Evolutionary conservation across 2,329 filamentous ascomycete genomes (phyloP).

Genomic region (Tolypocladium album): DNA sequence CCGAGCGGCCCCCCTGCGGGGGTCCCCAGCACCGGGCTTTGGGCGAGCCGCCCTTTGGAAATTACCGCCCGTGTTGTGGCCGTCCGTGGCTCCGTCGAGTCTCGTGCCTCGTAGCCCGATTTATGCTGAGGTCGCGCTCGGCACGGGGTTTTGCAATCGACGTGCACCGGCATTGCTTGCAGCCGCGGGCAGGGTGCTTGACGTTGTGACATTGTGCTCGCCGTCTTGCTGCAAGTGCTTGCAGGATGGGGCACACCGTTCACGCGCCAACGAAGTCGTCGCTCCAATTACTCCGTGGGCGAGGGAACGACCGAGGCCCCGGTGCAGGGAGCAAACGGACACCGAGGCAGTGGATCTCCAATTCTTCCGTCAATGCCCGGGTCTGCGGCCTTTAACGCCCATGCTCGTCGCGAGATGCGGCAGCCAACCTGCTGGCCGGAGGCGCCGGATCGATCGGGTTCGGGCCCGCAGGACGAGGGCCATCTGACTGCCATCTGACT

Average conservation of each 20-base stretch:
- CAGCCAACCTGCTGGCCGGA: background rate
- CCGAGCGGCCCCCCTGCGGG: background rate
- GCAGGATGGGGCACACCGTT: background rate
- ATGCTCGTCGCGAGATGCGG: background rate
- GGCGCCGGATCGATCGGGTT: background rate
- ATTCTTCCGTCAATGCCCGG: background rate
- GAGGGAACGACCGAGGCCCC: background rate
- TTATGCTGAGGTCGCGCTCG: background rate
- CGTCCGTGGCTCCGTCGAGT: background rate
- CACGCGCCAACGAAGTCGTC: background rate
- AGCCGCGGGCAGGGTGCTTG: background rate
- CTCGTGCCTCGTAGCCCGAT: background rate
- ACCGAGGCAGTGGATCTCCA: background rate
- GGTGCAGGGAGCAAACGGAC: background rate
- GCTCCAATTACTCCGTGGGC: too few relatives aligned
- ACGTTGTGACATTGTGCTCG: background rate
- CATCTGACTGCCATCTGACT: background rate
- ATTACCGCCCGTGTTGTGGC: background rate
- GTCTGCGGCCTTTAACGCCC: background rate
- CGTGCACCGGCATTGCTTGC: background rate
- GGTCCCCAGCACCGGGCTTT: background rate
- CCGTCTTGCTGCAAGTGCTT: background rate
- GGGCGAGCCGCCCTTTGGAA: background rate
- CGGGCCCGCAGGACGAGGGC: background rate
- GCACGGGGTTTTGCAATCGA: background rate